These are phyloP conservation scores for Hypoxylon fragiforme DNA, from an alignment of 495 filamentous ascomycete genomes.

Conservation along the genomic window DNA sequence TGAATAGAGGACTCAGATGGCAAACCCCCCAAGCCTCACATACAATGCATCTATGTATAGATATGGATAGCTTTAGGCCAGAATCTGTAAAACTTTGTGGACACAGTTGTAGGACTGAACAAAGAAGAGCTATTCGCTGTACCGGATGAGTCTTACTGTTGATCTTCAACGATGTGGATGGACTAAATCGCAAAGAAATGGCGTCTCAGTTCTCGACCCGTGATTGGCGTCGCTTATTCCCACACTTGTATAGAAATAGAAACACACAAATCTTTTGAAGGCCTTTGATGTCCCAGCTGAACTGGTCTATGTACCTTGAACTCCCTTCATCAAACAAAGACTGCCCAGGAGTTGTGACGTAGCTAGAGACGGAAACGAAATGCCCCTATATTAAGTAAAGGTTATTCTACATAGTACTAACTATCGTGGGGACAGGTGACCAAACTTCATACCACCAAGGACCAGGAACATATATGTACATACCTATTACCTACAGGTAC, in stretches of 20 bases:
- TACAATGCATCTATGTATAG: conserved; percentile 19
- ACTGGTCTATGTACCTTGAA: background rate
- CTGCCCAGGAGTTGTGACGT: conserved; percentile 7
- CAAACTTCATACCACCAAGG: conserved; percentile 15
- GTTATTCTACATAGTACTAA: too few relatives aligned
- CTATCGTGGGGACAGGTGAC: too few relatives aligned
- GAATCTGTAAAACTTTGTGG: too few relatives aligned
- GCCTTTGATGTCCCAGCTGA: too few relatives aligned
- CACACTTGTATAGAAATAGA: conserved; percentile 23
- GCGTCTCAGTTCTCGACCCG: conserved; percentile 13
- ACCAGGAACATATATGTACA: conserved; percentile 17
- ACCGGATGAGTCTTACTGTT: conserved; percentile 19
- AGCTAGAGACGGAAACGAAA: conserved; percentile 13
- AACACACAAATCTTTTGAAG: too few relatives aligned
- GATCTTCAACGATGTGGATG: conserved; percentile 27
- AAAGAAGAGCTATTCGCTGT: conserved; percentile 28
- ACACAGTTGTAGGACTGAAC: conserved; percentile 20
- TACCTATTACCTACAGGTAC: too few relatives aligned
- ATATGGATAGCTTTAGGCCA: conserved; percentile 18
- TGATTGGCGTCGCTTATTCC: conserved; percentile 25
- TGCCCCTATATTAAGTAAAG: too few relatives aligned
- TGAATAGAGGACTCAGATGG: conserved; percentile 20
- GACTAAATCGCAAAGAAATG: conserved; percentile 24
- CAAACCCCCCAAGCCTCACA: conserved; percentile 11
- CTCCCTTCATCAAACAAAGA: conserved; percentile 3